Base-by-base conservation (phyloP, 257 asterid species). In the Jasminum sambac region DNA sequence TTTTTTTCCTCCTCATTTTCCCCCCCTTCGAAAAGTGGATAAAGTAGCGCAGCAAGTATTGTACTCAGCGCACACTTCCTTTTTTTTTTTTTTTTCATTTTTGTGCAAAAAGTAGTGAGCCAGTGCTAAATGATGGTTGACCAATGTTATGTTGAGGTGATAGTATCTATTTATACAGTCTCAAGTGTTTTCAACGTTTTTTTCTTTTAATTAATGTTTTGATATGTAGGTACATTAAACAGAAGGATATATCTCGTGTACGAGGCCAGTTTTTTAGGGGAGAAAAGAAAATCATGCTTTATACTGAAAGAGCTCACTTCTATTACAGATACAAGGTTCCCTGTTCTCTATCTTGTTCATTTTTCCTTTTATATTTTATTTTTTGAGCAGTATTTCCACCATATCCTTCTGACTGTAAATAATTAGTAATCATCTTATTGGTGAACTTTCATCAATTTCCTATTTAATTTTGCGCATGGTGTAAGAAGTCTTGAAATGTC, bases 301-400 rank as follows among this genome's bases (percentile, higher is more conserved):
- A 94, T 83, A 88, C 96, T 2, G 99, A 94, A 83, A 88, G 99
- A 84, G 93, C 96, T 81, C 98, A 94, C 79, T 94, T 91, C 89
- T 94, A 89, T 81, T 92, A 85, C 84, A 79, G 99, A 89, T 94
- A 94, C 85, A 94, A 94, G 98, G 97, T 94, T 61, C 75, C 72
- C 64, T 14, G 23, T 39, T 72, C 23, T 66, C 74, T 68, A 34
- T 74, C 26, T 39, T 23, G 57, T 69, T 52, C 38, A 11, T 38
- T 52, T 30, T 48, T 16, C 19, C 78, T 13, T 66, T 74, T 17
- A 30, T 61, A 9, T 71, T 24, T 44, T 30, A 30, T 30, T 30
- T 30, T 30, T 30, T 30, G 36, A 30, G 36, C 3, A 43, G 64
- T 71, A 48, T 37, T 41, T 55, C 57, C 25, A 13, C 70, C 24